These are phyloP conservation scores for Spathaspora sp. DNA, from an alignment of 1,139 yeast species.

Conservation along the genomic window DNA sequence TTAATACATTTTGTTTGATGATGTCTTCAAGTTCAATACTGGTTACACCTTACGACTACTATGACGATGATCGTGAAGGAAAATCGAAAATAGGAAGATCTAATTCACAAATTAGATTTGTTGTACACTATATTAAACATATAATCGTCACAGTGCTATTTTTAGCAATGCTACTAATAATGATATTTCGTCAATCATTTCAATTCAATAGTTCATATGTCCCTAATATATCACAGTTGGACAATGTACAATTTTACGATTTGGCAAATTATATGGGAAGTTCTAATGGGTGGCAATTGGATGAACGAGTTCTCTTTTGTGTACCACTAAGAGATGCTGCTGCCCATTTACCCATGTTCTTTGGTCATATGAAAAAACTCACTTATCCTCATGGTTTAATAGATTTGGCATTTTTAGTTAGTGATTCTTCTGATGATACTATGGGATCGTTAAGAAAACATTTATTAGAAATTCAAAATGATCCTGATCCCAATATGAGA, in stretches of 20 bases:
- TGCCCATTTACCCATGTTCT: constrained; percentile 63
- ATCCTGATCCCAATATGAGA: constrained; percentile 38
- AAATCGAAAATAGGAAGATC: constrained; percentile 3
- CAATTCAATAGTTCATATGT: constrained; percentile 15
- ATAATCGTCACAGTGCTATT: constrained; percentile 4
- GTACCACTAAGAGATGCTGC: constrained; percentile 64
- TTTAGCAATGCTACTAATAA: constrained; percentile 8
- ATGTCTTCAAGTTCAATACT: constrained; percentile 10
- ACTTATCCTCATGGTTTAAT: constrained; percentile 58
- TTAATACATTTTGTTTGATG: not conserved
- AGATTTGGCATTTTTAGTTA: constrained; percentile 57
- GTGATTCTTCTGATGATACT: constrained; percentile 59
- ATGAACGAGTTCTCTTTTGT: constrained; percentile 55
- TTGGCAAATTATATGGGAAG: constrained; percentile 43
- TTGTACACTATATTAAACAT: not conserved
- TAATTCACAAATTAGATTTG: not conserved
- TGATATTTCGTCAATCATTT: constrained; percentile 4
- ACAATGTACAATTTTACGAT: constrained; percentile 43
- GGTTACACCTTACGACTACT: constrained; percentile 16
- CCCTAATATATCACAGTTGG: constrained; percentile 24
- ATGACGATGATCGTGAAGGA: constrained; percentile 10
- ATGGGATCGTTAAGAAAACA: constrained; percentile 47
- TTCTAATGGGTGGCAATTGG: constrained; percentile 53
- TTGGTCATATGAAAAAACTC: constrained; percentile 54
- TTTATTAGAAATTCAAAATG: constrained; percentile 43